Percentiles rank a stretch among this genome's conserved stretches.
These are phyloP conservation scores for Sphaerulina populicola DNA, from an alignment of 2,329 filamentous ascomycete species.

Conservation along the genomic window DNA sequence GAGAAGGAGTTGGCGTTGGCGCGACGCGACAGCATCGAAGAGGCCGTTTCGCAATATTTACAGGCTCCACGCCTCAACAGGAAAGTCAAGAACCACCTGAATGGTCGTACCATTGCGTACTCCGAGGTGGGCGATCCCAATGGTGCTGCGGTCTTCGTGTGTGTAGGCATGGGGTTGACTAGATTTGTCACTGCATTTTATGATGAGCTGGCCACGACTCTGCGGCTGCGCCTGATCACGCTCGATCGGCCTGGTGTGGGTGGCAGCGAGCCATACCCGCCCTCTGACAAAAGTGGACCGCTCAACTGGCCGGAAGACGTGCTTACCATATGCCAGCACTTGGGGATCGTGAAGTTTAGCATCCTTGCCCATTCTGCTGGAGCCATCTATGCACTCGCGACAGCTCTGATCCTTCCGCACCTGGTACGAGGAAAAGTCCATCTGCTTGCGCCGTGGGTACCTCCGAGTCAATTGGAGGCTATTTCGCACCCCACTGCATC, in stretches of 20 bases:
- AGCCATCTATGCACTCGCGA: conserved; percentile 94
- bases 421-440: conserved; percentile 92
- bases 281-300: conserved; percentile 68
- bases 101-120: conserved; percentile 82
- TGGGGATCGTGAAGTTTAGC: conserved; percentile 93
- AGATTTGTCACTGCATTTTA: conserved; percentile 96
- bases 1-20: conserved; percentile 29
- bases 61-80: conserved; percentile 77
- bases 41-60: conserved; percentile 78
- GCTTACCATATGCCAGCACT: conserved; percentile 79
- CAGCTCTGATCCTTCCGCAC: conserved; percentile 88
- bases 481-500: conserved; percentile 42
- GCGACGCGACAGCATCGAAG: conserved; percentile 79
- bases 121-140: conserved; percentile 92
- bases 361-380: conserved; percentile 93
- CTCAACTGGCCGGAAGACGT: conserved; percentile 93
- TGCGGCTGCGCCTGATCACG: conserved; percentile 85
- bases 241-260: conserved; percentile 90
- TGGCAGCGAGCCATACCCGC: conserved; percentile 75
- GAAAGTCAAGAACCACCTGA: conserved; percentile 76
- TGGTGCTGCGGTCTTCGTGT: conserved; percentile 88
- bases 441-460: conserved; percentile 92
- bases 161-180: conserved; percentile 94
- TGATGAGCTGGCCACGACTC: conserved; percentile 80
- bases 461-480: conserved; percentile 81